Evolutionary conservation across 129 eudicot species (phyloP).

Genomic region (sunflower (Helianthus annuus)): DNA sequence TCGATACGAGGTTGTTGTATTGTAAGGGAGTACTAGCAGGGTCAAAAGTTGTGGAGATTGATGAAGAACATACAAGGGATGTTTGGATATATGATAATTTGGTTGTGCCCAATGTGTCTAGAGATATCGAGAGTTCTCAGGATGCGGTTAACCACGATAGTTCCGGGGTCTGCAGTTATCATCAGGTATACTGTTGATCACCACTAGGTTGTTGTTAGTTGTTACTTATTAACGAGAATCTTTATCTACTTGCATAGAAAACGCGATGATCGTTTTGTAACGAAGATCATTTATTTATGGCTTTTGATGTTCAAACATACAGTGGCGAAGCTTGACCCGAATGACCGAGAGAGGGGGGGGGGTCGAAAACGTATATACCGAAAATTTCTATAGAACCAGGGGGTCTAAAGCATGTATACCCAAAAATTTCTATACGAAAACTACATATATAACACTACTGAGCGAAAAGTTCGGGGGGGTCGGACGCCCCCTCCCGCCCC

Average conservation of each 20-base stretch:
- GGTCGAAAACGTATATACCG: no score
- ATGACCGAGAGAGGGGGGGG: no score
- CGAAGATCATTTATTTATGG: no score
- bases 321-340: no score
- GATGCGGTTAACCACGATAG: conserved; percentile 56
- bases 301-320: not conserved
- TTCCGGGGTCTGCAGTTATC: conserved; percentile 70
- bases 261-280: no score
- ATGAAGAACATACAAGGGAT: conserved; percentile 86
- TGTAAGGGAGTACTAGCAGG: conserved; percentile 86
- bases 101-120: conserved; percentile 75
- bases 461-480: no score
- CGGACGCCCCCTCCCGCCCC: no score
- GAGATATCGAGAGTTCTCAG: conserved; percentile 55
- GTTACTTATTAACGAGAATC: not conserved
- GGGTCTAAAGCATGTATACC: no score
- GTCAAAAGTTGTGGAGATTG: conserved; percentile 76
- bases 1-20: conserved; percentile 81
- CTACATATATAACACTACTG: no score
- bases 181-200: conserved; percentile 52
- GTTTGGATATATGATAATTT: conserved; percentile 58
- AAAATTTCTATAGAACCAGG: no score
- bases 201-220: not conserved
- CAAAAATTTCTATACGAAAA: no score
- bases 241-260: no score